These are phyloP conservation scores for Trichoderma atroviride DNA, from an alignment of 2,329 filamentous ascomycete genomes.

Conservation along the genomic window DNA sequence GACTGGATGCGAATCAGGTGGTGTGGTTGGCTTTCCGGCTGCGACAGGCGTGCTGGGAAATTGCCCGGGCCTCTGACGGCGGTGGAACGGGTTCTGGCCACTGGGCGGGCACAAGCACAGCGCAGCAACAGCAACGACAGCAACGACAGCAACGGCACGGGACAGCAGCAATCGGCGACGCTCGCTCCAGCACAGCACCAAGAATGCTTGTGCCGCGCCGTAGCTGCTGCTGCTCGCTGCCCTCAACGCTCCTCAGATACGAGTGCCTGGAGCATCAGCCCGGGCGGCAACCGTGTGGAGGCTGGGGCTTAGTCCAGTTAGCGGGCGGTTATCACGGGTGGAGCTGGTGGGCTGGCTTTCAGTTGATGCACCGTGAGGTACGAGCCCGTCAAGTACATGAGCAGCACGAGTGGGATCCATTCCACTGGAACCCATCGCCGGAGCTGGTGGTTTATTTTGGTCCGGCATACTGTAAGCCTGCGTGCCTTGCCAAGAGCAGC, in stretches of 20 bases:
- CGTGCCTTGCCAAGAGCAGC: conserved; percentile 15
- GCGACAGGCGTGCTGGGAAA: conserved; percentile 25
- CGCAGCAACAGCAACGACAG: not conserved
- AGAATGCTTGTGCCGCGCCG: conserved; percentile 2
- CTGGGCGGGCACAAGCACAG: conserved; percentile 10
- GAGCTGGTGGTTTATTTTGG: conserved; percentile 8
- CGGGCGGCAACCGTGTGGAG: conserved; percentile 26
- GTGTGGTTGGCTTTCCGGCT: conserved; percentile 25
- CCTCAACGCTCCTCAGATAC: conserved; percentile 7
- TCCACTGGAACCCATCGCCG: conserved; percentile 15
- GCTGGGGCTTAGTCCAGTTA: conserved; percentile 26
- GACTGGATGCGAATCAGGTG: conserved; percentile 27
- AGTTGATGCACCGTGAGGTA: conserved; percentile 11
- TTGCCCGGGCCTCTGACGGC: conserved; percentile 17
- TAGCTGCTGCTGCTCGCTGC: not conserved
- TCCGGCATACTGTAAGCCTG: not conserved
- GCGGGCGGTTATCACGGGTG: conserved; percentile 26
- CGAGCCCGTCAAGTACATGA: not conserved
- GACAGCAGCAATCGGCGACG: not conserved
- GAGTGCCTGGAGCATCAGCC: conserved; percentile 20
- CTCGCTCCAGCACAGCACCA: not conserved
- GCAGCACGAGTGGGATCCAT: conserved; percentile 15
- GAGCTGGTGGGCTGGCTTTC: conserved; percentile 6
- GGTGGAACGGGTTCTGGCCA: conserved; percentile 18
- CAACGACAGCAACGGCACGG: not conserved